Evolutionary conservation across 208 protist species (phyloP), one percentile per base, ranked within the genome.

Genomic region (Trichomonas vaginalis): DNA sequence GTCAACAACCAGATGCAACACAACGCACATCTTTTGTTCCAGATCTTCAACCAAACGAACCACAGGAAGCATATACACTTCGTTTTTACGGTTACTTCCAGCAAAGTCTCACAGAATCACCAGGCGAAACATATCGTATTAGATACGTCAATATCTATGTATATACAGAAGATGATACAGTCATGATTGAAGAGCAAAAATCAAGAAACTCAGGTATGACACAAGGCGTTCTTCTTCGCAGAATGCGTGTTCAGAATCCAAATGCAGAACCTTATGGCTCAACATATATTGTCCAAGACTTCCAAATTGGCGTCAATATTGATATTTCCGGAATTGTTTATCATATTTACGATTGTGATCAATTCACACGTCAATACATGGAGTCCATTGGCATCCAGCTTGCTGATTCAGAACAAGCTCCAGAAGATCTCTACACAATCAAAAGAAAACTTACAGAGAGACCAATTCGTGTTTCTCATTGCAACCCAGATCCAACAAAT

Each of bases 11-110:
- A 48, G 14, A 39, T 0, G 15, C 14, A 8, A 45, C 15, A 39
- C 40, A 35, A 3, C 15, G 17, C 45, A 92, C 86, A 92, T 48
- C 82, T 17, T n/a, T 47, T 39, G 37, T 27, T n/a, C 45, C 86
- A 12, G 45, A 92, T 92, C 45, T 48, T 51, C 12, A 48, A 35
- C 40, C 42, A 51, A 48, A 35, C 12, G 42, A 51, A 35, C 47
- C 40, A 42, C 51, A 37, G 9, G 92, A 82, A 61, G 14, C 39
- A 17, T 42, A 46, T 96, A 98, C 98, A 27, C 97, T 99, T 45
- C 98, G 98, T 95, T 99, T 99, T 96, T 98, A 98, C 96, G 98
- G 97, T 39, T 99, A 98, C 97, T 99, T 99, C 97, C 96, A 98
- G 42, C 98, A 99, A 97, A 96, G 97, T 17, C 98, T 99, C 47